Evolutionary conservation across 2,329 filamentous ascomycete genomes (phyloP), one percentile per base, ranked within the genome.

Genomic region (Colletotrichum sp.): DNA sequence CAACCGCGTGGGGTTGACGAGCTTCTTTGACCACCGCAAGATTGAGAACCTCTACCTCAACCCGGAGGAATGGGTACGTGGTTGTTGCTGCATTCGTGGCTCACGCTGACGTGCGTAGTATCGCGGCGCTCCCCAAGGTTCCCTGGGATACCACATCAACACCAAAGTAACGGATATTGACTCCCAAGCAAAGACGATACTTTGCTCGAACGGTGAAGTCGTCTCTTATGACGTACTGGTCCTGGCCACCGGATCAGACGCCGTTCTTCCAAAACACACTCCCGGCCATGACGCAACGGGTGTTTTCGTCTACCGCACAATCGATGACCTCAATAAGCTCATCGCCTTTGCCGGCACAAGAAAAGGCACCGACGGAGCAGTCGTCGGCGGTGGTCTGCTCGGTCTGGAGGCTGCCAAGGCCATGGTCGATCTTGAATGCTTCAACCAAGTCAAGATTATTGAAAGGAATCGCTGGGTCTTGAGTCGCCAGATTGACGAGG

Each of bases 31-130:
- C 79, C 95, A 98, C 84, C 91, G 95, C 68, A 91, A 94, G 79
- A 93, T 97, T 55, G 95, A 98, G 84, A 94, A 96, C 78, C 84
- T 98, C n/a, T 98, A 97, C 82, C 88, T 98, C 36, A 97, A 98
- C 80, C 94, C 95, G 0, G 88, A 91, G 79, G 93, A 95, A 89
- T 98, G 96, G 95, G 94, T 95, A 84, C 70, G 87, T 80, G 38
- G 21, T 18, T 3, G n/a, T 15, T 18, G 2, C 21, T 18, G 30
- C 10, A 16, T 10, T 36, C 30, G 3, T 26, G 26, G 15, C 15
- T 13, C 36, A 6, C 30, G 32, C 76, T 78, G 32, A 71, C 48
- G n/a, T 28, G 32, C 32, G n/a, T 71, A 94, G 93, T 96, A 96
- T 80, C 87, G 90, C 26, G 89, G 90, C 32, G 90, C 93, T 80